These are phyloP conservation scores for Syzygium aromaticum DNA, from an alignment of 345 rosid genomes.

Conservation along the genomic window DNA sequence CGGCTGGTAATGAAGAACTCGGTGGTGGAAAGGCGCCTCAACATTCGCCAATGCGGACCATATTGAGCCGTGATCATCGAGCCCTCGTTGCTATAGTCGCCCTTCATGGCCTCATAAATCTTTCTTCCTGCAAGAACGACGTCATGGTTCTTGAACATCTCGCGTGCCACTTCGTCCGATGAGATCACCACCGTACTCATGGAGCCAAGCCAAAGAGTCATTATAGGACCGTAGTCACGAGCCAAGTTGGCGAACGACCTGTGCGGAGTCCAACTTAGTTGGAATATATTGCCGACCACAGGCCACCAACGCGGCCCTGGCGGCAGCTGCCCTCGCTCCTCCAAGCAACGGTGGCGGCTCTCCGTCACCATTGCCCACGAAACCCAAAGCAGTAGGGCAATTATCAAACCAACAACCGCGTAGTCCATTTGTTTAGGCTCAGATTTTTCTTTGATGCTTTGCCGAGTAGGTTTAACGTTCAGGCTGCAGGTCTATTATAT, in stretches of 20 bases:
- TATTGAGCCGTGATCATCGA: constrained; percentile 70
- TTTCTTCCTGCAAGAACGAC: constrained; percentile 63
- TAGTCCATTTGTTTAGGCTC: constrained; percentile 16
- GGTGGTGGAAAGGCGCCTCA: constrained; percentile 50
- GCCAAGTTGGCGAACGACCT: constrained; percentile 40
- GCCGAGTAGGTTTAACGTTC: neutral
- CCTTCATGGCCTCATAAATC: constrained; percentile 78
- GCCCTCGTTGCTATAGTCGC: constrained; percentile 37
- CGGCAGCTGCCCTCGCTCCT: constrained; percentile 29
- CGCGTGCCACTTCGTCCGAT: constrained; percentile 49
- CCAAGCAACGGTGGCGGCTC: constrained; percentile 19
- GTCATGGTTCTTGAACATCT: constrained; percentile 73
- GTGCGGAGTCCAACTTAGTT: constrained; percentile 48
- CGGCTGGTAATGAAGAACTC: constrained; percentile 61
- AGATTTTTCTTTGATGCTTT: neutral
- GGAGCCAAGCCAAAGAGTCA: constrained; percentile 69
- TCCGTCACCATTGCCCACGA: constrained; percentile 24
- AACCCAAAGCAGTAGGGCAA: constrained; percentile 30
- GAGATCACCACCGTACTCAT: constrained; percentile 72
- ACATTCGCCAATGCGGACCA: constrained; percentile 71
- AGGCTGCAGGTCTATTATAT: neutral
- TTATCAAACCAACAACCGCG: constrained; percentile 14
- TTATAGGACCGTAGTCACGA: constrained; percentile 48
- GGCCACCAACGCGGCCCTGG: constrained; percentile 71
- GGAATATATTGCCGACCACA: constrained; percentile 58